Conservation (phyloP, 495 filamentous ascomycete genomes). For the Rhypophila decipiens region DNA sequence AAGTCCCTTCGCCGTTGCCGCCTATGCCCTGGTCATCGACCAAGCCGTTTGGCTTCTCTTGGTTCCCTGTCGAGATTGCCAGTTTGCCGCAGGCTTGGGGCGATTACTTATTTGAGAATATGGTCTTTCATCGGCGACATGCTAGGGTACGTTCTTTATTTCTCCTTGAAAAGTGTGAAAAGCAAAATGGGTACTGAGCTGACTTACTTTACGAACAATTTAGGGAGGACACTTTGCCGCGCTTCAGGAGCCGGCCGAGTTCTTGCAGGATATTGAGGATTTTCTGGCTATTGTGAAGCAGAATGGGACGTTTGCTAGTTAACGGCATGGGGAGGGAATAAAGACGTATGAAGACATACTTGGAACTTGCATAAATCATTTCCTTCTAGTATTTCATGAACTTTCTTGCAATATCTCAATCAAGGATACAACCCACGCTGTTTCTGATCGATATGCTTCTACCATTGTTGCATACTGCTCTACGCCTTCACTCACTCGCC, state of each 20-base stretch:
- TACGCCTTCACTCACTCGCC: too few relatives aligned
- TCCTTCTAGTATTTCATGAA: too few relatives aligned
- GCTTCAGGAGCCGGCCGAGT: constrained; percentile 46
- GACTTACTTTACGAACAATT: too few relatives aligned
- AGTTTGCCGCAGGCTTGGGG: constrained; percentile 46
- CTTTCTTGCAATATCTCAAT: too few relatives aligned
- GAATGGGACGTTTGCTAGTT: too few relatives aligned
- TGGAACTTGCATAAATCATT: too few relatives aligned
- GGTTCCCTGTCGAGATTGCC: constrained; percentile 50
- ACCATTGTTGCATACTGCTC: too few relatives aligned
- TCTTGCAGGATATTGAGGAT: constrained; percentile 52
- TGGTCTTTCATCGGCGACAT: constrained; percentile 39
- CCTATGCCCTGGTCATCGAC: constrained; percentile 14
- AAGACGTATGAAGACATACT: too few relatives aligned
- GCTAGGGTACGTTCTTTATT: constrained; percentile 21
- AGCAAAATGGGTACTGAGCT: not conserved
- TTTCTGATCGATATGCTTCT: too few relatives aligned
- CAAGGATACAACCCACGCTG: too few relatives aligned
- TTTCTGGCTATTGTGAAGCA: constrained; percentile 29
- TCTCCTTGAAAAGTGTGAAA: not conserved
- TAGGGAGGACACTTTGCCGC: constrained; percentile 61
- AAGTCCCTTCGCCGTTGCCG: not conserved
- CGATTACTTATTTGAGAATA: constrained; percentile 21
- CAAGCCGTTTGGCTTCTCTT: constrained; percentile 55
- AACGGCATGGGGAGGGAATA: too few relatives aligned